Base-by-base conservation (phyloP, 306 rosid genomes). In the Cicer judaicum region DNA sequence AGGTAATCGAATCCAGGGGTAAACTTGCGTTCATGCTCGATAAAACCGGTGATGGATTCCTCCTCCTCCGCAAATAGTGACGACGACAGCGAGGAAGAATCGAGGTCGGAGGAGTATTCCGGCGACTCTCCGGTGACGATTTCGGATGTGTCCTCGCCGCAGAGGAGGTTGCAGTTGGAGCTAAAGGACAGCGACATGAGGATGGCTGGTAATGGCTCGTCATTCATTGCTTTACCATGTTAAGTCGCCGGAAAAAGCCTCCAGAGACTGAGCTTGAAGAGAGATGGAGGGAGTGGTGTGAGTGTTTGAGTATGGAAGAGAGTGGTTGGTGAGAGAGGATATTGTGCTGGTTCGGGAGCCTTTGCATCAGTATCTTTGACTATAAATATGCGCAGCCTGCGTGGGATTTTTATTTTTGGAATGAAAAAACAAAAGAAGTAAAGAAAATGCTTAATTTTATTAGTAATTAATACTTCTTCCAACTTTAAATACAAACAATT, bases 1-100 rank as follows among this genome's bases (percentile, higher is more conserved):
- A 89, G 75, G 72, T 90, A 92, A 38, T 92, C 96, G 61, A 84
- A 79, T 6, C 96, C 98, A 7, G 97, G 96, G 13, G 87, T 87
- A 80, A 90, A 92, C 80, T 92, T 83, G 4, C 80, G 74, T 77
- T 95, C 99, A 68, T 88, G 92, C 72, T 92, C 87, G 11, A 95
- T 86, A 83, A 95, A 90, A 41, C 78, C 85, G 21, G 97, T 90
- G 46, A 95, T 88, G 15, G 96, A 89, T 48, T 90, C 99, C 67
- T 88, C 96, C 42, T 74, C 84, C 13, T 65, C 54, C 8, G 18
- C 16, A 0, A 21, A 19, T 11, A 24, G 44, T 43, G 71, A 12
- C 6, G 14, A 10, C 15, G 50, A 10, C 77, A 18, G 7, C 42
- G 81, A 74, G 10, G 83, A 65, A 9, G 88, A 88, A 16, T 87